Conservation (phyloP, 257 asterid species). For the Voacanga thouarsii region DNA sequence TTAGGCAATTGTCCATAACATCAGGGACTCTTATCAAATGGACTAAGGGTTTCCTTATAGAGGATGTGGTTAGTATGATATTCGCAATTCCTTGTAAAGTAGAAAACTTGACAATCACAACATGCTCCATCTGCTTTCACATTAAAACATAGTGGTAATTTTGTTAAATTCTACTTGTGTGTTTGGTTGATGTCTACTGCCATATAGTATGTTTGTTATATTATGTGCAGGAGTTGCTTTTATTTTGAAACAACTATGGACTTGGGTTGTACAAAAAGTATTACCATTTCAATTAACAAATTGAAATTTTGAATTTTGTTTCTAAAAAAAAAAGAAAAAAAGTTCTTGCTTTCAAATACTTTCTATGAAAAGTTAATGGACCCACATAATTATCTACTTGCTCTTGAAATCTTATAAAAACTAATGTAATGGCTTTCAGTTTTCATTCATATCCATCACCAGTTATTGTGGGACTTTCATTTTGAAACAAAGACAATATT, state of each 20-base stretch:
- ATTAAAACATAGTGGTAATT: not conserved
- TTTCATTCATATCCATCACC: not conserved
- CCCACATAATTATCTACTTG: too few species aligned
- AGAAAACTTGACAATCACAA: not conserved
- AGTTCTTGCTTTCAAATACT: not conserved
- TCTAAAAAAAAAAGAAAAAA: not conserved
- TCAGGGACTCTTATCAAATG: slow-evolving; percentile 86
- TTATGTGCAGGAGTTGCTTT: too few species aligned
- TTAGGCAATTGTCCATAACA: slow-evolving; percentile 67
- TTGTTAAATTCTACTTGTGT: not conserved
- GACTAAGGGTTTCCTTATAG: slow-evolving; percentile 89
- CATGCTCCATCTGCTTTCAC: slow-evolving; percentile 1
- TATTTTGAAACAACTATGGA: not conserved
- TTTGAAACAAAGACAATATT: not conserved
- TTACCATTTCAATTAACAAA: too few species aligned
- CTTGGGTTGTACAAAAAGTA: not conserved
- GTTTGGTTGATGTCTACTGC: not conserved
- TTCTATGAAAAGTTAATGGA: too few species aligned
- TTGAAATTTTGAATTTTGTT: not conserved
- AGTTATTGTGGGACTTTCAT: not conserved
- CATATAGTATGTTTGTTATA: too few species aligned
- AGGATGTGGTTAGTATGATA: slow-evolving; percentile 58
- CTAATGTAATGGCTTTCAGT: not conserved
- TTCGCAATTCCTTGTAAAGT: slow-evolving; percentile 9
- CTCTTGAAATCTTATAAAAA: not conserved